Base-by-base conservation (phyloP, 2,329 filamentous ascomycete species). In the Neopestalotiopsis clavispora region DNA sequence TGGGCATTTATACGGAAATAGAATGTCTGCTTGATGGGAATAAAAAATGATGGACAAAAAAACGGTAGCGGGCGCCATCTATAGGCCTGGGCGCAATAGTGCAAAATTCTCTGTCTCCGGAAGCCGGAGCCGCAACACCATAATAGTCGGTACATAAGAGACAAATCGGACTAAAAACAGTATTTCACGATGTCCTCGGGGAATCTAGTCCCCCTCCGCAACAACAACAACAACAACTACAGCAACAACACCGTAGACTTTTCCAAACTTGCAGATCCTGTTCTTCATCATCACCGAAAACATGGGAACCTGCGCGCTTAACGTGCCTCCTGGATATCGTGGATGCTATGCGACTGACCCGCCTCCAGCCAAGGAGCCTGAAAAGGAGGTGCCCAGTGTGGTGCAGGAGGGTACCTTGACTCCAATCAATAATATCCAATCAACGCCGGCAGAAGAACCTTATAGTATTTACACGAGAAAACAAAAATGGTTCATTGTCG, bases 401-500 rank as follows among this genome's bases (percentile, higher is more conserved):
- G 30, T 23, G 23, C 23, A 30, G 23, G 23, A 59, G 13, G 57
- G 57, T 1, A 14, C 23, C 9, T 14, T 59, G 23, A 59, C 23
- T 4, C 57, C 57, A 7, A 34, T 14, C 4, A 28, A 34, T 4
- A 12, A 30, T 30, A 4, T 14, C 2, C 10, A 9, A 28, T 59
- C 7, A 23, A 17, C 57, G 6, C 2, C 59, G 34, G 23, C 23
- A 4, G n/a, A 20, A 65, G 67, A 68, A 23, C 67, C 67, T 20
- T 77, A 77, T 40, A 74, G 72, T 64, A 68, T 77, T 38, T 77
- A 75, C 62, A 72, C 68, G 7, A 68, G 70, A 1, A 65, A 69
- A 5, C 74, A 77, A 68, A 78, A 77, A 68, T 77, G 74, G 75
- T 67, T 71, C 23, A 69, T 77, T 0, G 74, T 76, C 3, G 71